Conservation (phyloP, 768 basidiomycete genomes). For the Obba rivulosa region DNA sequence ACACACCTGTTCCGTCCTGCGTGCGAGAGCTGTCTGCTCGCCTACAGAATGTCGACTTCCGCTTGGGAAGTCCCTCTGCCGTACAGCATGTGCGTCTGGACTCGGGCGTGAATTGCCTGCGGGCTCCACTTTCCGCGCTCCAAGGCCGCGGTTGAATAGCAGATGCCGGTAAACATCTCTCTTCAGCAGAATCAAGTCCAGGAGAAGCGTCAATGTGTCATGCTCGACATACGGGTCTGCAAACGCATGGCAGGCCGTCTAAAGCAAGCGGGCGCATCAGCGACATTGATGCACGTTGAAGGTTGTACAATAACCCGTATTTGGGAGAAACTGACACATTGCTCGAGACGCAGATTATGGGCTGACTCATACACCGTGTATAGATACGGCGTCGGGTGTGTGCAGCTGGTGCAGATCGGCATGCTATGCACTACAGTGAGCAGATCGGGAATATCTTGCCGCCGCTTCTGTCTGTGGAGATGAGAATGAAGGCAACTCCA, state of each 20-base stretch:
- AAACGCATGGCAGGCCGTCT: constrained; percentile 60
- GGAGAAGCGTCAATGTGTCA: constrained; percentile 62
- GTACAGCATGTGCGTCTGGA: not conserved
- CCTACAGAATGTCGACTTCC: not conserved
- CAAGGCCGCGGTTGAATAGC: constrained; percentile 71
- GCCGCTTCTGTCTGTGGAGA: no score
- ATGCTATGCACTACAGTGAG: constrained; percentile 29
- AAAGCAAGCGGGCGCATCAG: not conserved
- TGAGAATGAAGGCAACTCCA: no score
- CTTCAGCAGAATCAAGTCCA: constrained; percentile 81
- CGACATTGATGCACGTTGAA: constrained; percentile 5
- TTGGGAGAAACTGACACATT: constrained; percentile 58
- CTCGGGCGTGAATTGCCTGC: constrained; percentile 1
- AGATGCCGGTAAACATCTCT: constrained; percentile 78
- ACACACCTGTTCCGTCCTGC: constrained; percentile 8
- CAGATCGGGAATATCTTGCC: not conserved
- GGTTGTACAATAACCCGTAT: constrained; percentile 1
- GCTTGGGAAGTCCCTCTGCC: not conserved
- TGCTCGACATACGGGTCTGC: constrained; percentile 89
- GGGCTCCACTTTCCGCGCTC: constrained; percentile 44
- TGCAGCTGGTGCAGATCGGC: constrained; percentile 81
- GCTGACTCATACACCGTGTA: constrained; percentile 81
- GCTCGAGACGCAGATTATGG: constrained; percentile 74
- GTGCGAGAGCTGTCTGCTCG: not conserved
- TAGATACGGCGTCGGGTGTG: constrained; percentile 55